Conservation (phyloP, 2,329 filamentous ascomycete genomes). For the Neocatenulostroma microsporum region DNA sequence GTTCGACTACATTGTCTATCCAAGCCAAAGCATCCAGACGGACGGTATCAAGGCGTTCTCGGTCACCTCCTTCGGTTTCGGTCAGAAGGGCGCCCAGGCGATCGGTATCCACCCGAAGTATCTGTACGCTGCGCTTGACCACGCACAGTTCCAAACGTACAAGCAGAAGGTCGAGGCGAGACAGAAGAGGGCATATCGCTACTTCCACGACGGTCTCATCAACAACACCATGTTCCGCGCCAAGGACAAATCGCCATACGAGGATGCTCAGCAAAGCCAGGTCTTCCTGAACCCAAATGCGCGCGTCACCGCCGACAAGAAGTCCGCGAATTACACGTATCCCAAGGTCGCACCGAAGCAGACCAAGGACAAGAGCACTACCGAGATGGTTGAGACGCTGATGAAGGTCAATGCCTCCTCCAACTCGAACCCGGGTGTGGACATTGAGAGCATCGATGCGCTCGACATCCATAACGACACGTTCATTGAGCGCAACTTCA, state of each 20-base stretch:
- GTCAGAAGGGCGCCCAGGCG: constrained; percentile 92
- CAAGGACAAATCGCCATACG: not conserved
- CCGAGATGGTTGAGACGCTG: constrained; percentile 67
- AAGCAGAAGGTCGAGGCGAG: constrained; percentile 79
- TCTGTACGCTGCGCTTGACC: constrained; percentile 80
- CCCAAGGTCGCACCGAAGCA: constrained; percentile 61
- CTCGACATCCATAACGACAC: constrained; percentile 63
- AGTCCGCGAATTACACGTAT: constrained; percentile 70
- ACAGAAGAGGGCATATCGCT: constrained; percentile 34
- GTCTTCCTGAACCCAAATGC: not conserved
- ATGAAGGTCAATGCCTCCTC: constrained; percentile 53
- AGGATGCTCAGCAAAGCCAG: not conserved
- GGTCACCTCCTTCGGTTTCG: constrained; percentile 95
- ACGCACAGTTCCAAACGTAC: constrained; percentile 71
- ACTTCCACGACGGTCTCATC: not conserved
- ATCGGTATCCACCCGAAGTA: constrained; percentile 95
- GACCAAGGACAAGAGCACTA: constrained; percentile 55
- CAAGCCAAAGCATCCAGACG: constrained; percentile 85
- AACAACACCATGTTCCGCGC: not conserved
- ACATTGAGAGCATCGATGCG: constrained; percentile 24
- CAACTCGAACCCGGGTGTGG: not conserved
- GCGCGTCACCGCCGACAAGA: constrained; percentile 64
- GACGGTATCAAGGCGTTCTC: constrained; percentile 97
- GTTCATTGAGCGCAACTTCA: constrained; percentile 91
- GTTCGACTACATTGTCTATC: constrained; percentile 93